Percentiles rank a stretch among this genome's conserved stretches.
Conservation (phyloP, 1,284 basidiomycete genomes). For the Ganoderma lucidum region DNA sequence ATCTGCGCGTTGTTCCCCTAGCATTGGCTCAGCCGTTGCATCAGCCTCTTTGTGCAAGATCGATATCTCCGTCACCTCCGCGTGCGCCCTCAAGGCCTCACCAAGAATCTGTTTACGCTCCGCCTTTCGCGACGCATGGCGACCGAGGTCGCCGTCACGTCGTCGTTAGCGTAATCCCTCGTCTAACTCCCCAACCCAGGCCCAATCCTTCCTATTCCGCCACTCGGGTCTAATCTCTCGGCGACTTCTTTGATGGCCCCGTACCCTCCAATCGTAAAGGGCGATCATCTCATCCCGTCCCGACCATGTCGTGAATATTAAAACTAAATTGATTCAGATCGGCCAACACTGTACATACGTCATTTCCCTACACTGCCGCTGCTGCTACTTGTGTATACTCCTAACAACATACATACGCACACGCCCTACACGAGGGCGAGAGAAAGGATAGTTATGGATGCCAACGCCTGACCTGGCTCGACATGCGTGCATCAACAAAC, state of each 20-base stretch:
- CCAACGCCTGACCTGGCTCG: not conserved
- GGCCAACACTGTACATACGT: conserved; percentile 24
- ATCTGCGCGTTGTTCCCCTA: not conserved
- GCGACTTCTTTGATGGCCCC: conserved; percentile 17
- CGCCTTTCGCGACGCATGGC: not conserved
- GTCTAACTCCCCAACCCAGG: conserved; percentile 22
- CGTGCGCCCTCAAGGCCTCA: not conserved
- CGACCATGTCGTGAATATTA: not conserved
- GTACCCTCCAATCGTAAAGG: conserved; percentile 3
- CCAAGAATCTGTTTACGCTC: too few relatives aligned
- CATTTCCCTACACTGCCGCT: conserved; percentile 21
- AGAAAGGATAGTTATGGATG: not conserved
- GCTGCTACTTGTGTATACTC: conserved; percentile 21
- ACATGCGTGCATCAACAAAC: conserved; percentile 8
- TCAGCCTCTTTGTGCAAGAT: not conserved
- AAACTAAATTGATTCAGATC: conserved; percentile 6
- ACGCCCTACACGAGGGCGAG: not conserved
- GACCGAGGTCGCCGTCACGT: not conserved
- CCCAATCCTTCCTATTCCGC: conserved; percentile 24
- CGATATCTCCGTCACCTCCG: not conserved
- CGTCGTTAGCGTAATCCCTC: not conserved
- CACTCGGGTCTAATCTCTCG: conserved; percentile 15
- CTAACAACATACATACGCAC: conserved; percentile 25
- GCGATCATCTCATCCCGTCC: not conserved
- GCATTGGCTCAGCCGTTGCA: not conserved